A percentile compares a stretch with the other conserved stretches of the same genome.
Conservation (phyloP, 169 alveolate genomes). For the Plasmodium gallinaceum region DNA sequence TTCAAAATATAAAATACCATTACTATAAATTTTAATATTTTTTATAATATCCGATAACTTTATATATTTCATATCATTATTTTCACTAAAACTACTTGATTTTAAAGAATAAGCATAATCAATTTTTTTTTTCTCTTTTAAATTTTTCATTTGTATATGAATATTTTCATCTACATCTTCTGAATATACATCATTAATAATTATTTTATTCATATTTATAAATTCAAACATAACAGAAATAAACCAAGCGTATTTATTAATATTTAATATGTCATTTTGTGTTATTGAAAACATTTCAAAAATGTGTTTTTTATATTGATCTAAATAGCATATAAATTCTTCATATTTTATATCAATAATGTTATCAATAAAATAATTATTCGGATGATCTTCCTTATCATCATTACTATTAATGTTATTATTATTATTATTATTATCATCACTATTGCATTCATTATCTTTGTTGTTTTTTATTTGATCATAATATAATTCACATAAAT, state of each 20-base stretch:
- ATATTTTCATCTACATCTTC: conserved; percentile 17
- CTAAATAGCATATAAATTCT: conserved; percentile 23
- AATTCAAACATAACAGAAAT: conserved; percentile 52
- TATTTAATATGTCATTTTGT: conserved; percentile 32
- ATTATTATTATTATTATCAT: background rate
- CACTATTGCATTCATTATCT: background rate
- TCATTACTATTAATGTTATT: background rate
- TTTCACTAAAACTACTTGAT: background rate
- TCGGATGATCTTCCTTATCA: background rate
- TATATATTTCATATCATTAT: conserved; percentile 35
- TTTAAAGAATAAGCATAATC: background rate
- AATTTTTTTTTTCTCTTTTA: background rate
- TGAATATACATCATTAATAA: conserved; percentile 40
- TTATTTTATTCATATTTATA: conserved; percentile 63
- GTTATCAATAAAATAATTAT: conserved; percentile 16
- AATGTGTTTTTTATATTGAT: conserved; percentile 50
- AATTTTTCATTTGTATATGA: conserved; percentile 6
- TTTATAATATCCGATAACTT: conserved; percentile 46
- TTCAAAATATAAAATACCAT: conserved; percentile 60
- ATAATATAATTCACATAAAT: background rate
- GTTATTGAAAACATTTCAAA: conserved; percentile 56
- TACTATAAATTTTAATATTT: conserved; percentile 21
- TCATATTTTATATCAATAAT: conserved; percentile 58
- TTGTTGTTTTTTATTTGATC: background rate
- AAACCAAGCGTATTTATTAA: conserved; percentile 62